Base-by-base conservation (phyloP, 805 yeast genomes). In the Saturnispora serradocipensis region DNA sequence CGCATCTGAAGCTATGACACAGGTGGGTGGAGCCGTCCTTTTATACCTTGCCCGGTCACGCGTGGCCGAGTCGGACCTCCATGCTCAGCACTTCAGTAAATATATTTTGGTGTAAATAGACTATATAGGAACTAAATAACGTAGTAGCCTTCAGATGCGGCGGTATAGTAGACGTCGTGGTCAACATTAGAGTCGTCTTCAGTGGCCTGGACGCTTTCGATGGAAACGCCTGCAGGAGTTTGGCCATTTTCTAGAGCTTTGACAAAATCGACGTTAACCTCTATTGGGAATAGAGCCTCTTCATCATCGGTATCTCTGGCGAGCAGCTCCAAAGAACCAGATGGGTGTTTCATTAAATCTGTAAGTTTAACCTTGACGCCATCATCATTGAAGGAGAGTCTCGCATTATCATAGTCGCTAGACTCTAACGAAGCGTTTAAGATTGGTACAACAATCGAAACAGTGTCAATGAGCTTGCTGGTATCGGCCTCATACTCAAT, bases 241-340 rank as follows among this genome's bases (percentile, higher is more conserved):
- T 54, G 56, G 13, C 59, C 61, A n/a, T 56, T 46, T 38, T 60
- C 61, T 15, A 63, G 48, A 22, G 54, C 42, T 15, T 58, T 56
- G 38, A 73, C 70, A 43, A 73, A 64, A 40, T 72, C 72, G 70
- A 89, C 87, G 47, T 73, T 68, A 39, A 89, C 77, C 60, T 81
- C 81, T 74, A 91, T 80, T 54, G 99, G 99, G 86, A 89, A 91
- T 61, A 91, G 72, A 11, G 80, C 76, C 55, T 89, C 96, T 67
- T 91, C 97, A 56, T 78, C 80, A 39, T 75, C 82, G 24, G 59
- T 54, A 18, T 83, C 85, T 57, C 83, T 84, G 53, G 88, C 80
- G 8, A 83, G 67, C 64, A 93, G 82, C 65, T 87, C 95, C 66
- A 93, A 82, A 43, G 87, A 81, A 44, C 90, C 96, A 25, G 77